phyloP scores from a whole-genome alignment of 805 yeast genomes.

The Saccharomycopsis schoenii region DNA sequence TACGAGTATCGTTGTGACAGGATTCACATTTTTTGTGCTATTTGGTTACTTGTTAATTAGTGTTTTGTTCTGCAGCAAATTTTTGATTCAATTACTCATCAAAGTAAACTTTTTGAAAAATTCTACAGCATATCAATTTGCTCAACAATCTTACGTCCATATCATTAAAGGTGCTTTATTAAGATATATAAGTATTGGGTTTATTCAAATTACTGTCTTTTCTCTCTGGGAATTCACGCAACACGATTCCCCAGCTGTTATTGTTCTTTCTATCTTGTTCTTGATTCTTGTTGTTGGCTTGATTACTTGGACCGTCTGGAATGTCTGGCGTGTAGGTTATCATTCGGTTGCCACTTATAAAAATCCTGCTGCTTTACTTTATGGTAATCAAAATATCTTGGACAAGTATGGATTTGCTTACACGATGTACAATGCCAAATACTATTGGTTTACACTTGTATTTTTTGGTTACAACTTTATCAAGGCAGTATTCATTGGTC shows the following conservation, averaged over 20 bases:
- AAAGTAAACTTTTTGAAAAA: constrained; percentile 39
- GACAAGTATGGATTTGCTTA: constrained; percentile 82
- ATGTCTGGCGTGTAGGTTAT: constrained; percentile 54
- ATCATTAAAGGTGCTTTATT: constrained; percentile 72
- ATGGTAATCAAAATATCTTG: constrained; percentile 65
- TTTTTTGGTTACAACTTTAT: constrained; percentile 49
- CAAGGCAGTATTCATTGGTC: constrained; percentile 64
- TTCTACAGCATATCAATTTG: constrained; percentile 36
- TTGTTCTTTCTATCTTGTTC: constrained; percentile 69
- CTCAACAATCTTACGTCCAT: constrained; percentile 41
- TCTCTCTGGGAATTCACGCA: constrained; percentile 82
- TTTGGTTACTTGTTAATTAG: constrained; percentile 66
- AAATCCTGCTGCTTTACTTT: constrained; percentile 81
- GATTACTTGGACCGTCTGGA: constrained; percentile 54
- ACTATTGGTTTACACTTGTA: constrained; percentile 76
- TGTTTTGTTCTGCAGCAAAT: constrained; percentile 45
- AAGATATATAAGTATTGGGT: constrained; percentile 75
- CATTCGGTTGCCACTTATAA: constrained; percentile 48
- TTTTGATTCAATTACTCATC: constrained; percentile 37
- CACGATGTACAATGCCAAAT: constrained; percentile 75
- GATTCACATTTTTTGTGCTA: constrained; percentile 75
- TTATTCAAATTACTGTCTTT: constrained; percentile 67
- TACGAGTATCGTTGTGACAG: constrained; percentile 76
- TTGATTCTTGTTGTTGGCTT: constrained; percentile 51
- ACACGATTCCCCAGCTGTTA: constrained; percentile 80